These are phyloP conservation scores for Komagataella phaffii DNA, from an alignment of 805 yeast species.

Conservation along the genomic window DNA sequence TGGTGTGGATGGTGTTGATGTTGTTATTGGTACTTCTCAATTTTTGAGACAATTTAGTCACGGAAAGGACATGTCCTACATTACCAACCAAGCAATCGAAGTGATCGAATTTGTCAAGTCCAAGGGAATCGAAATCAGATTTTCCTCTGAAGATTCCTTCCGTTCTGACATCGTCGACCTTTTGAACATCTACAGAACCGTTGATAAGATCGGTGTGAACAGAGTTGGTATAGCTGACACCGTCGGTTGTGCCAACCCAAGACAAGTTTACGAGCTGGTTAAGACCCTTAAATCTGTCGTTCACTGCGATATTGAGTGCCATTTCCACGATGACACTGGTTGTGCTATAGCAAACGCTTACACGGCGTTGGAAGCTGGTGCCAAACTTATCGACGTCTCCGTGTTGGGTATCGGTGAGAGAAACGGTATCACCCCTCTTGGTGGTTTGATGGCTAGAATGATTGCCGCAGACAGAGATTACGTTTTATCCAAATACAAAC, in stretches of 20 bases:
- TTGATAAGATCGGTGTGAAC: conserved; percentile 94
- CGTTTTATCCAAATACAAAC: conserved; percentile 85
- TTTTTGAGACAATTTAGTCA: conserved; percentile 90
- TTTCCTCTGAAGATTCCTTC: conserved; percentile 94
- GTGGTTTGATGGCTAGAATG: conserved; percentile 99
- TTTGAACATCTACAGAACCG: conserved; percentile 90
- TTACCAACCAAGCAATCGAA: conserved; percentile 90
- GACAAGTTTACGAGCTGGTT: conserved; percentile 95
- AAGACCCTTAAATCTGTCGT: conserved; percentile 90
- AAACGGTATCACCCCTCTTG: conserved; percentile 95
- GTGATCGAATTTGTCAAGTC: conserved; percentile 95
- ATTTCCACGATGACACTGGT: conserved; percentile 98
- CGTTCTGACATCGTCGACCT: conserved; percentile 93
- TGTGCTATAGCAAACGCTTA: conserved; percentile 98
- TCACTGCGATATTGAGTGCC: conserved; percentile 95
- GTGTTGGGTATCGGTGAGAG: conserved; percentile 98
- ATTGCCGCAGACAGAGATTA: conserved; percentile 96
- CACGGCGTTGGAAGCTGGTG: conserved; percentile 97
- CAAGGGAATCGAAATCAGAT: conserved; percentile 93
- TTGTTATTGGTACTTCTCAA: conserved; percentile 94
- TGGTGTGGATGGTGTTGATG: conserved; percentile 98
- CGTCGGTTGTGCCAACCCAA: conserved; percentile 97
- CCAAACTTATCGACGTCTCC: conserved; percentile 85
- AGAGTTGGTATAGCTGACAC: conserved; percentile 99
- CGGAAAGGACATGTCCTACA: conserved; percentile 97